Evolutionary conservation across 2,329 filamentous ascomycete species (phyloP), one percentile per base, ranked within the genome.

Genomic region (Pseudogymnoascus sp.): DNA sequence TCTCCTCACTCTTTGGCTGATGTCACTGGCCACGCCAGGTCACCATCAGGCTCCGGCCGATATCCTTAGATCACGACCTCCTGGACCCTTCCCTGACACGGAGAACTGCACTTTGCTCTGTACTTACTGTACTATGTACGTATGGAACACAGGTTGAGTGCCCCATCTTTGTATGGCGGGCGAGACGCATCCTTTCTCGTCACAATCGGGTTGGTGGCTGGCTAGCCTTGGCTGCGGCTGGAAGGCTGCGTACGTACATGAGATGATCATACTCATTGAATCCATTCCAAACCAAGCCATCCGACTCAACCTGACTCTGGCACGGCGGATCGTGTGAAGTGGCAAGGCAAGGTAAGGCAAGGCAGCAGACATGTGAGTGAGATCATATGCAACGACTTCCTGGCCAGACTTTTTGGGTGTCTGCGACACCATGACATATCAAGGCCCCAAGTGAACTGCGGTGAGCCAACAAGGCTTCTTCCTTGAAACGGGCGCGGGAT

Each of bases 251-350:
- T 47, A 47, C 22, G n/a, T 53, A 53, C 47, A 53, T 33, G 18
- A 33, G 47, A 53, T 12, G 47, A 53, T 53, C 47, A 53, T 53
- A 53, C 43, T 53, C 43, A 53, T 53, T 53, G 43, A 53, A 53
- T 50, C 43, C 43, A 50, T 53, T 53, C 25, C 43, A 53, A 53
- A 25, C 43, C 43, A 53, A 33, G 43, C 25, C 25, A 53, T 53
- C 43, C 47, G 25, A 53, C 47, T 53, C 47, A 33, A 53, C 47
- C 47, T 53, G 47, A 53, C 47, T 53, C 47, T 53, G 9, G 25
- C 47, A 33, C 28, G 15, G 47, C 47, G 47, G 28, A 33, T 53
- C 28, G 47, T 15, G 47, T 53, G 47, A 53, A 53, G 47, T 53
- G 47, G 47, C 47, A 53, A 53, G 47, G 47, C 15, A 53, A 53